phyloP scores from a whole-genome alignment of 2,329 filamentous ascomycete genomes.

The Paraphoma chrysanthemicola region DNA sequence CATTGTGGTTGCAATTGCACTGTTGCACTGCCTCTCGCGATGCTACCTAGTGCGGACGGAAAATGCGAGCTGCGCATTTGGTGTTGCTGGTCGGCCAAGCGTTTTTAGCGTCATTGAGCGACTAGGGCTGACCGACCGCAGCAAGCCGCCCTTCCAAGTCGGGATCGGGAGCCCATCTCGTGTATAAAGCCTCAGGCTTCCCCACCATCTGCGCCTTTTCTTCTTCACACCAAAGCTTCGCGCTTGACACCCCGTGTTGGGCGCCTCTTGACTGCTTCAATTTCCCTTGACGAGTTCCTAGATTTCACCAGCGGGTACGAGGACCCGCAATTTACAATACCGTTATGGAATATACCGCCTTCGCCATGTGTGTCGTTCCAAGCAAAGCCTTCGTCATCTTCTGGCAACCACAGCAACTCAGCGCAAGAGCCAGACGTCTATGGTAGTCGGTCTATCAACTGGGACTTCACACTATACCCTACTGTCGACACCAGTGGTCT shows the following conservation, averaged over 20 bases:
- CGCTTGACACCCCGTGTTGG: slow-evolving; percentile 46
- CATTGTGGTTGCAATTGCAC: slow-evolving; percentile 32
- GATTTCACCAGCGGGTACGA: slow-evolving; percentile 45
- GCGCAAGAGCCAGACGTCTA: slow-evolving; percentile 28
- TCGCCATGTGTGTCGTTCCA: slow-evolving; percentile 29
- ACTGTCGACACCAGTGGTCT: slow-evolving; percentile 25
- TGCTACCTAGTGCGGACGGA: background rate
- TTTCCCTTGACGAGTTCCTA: slow-evolving; percentile 47
- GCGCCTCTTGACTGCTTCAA: slow-evolving; percentile 41
- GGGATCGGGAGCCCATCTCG: background rate
- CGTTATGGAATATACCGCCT: slow-evolving; percentile 36
- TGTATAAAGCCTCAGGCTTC: slow-evolving; percentile 30
- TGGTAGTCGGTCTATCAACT: slow-evolving; percentile 35
- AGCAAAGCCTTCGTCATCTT: slow-evolving; percentile 25
- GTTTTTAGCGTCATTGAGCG: background rate
- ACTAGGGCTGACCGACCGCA: background rate
- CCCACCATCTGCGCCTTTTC: slow-evolving; percentile 15
- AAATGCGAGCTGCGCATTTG: background rate
- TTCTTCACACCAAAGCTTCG: slow-evolving; percentile 29
- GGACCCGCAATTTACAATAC: slow-evolving; percentile 42
- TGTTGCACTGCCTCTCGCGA: background rate
- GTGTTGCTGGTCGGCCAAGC: background rate
- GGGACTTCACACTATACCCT: slow-evolving; percentile 37
- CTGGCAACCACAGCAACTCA: slow-evolving; percentile 36
- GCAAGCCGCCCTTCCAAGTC: background rate